phyloP scores from a whole-genome alignment of 106 monocot species.

The Acorus calamus region DNA sequence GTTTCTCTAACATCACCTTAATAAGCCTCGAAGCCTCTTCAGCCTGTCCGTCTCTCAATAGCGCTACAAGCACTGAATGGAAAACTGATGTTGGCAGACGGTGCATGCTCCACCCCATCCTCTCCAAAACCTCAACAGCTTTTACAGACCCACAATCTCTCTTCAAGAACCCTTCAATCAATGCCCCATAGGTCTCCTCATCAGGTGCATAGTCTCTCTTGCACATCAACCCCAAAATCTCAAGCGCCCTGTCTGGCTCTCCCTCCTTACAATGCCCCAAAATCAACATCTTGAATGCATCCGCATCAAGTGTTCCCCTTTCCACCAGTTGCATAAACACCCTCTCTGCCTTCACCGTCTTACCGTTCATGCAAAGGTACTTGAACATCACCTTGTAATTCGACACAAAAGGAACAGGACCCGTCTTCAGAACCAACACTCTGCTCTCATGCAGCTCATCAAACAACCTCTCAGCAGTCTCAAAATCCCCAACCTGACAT shows the following conservation, averaged over 20 bases:
- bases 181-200: slow-evolving; percentile 30
- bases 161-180: slow-evolving; percentile 48
- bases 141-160: slow-evolving; percentile 31
- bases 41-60: slow-evolving; percentile 25
- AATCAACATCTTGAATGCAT: slow-evolving; percentile 66
- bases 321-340: slow-evolving; percentile 46
- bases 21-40: slow-evolving; percentile 48
- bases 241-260: slow-evolving; percentile 33
- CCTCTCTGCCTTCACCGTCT: slow-evolving; percentile 54
- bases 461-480: slow-evolving; percentile 52
- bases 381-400: slow-evolving; percentile 73
- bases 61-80: slow-evolving; percentile 53
- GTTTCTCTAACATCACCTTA: slow-evolving; percentile 65
- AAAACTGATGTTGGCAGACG: slow-evolving; percentile 49
- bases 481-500: slow-evolving; percentile 37
- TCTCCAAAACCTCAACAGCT: slow-evolving; percentile 31
- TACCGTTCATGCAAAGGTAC: slow-evolving; percentile 51
- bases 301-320: slow-evolving; percentile 53
- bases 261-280: slow-evolving; percentile 71
- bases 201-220: slow-evolving; percentile 65
- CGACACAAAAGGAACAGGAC: slow-evolving; percentile 53
- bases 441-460: slow-evolving; percentile 66
- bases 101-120: slow-evolving; percentile 27
- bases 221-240: slow-evolving; percentile 47
- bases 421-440: slow-evolving; percentile 37